A percentile compares a stretch with the other conserved stretches of the same genome.
phyloP scores from a whole-genome alignment of 2,329 filamentous ascomycete genomes.

The Cordyceps cicadae region DNA sequence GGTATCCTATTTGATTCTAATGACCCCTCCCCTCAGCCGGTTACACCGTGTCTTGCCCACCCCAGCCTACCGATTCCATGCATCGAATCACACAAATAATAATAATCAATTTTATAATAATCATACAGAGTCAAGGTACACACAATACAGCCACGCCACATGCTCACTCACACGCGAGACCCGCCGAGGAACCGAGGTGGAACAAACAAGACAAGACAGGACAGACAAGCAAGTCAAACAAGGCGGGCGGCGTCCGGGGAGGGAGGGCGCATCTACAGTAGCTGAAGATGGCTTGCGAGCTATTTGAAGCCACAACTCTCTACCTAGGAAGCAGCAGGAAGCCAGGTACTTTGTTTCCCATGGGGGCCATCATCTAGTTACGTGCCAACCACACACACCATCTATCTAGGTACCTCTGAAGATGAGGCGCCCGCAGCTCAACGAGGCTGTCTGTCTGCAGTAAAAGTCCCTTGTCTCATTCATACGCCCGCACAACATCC shows the following conservation, averaged over 20 bases:
- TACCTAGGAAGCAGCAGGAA: no score
- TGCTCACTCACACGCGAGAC: background rate
- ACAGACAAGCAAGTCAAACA: no score
- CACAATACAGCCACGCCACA: no score
- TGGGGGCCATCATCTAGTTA: no score
- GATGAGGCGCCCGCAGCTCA: background rate
- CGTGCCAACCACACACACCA: no score
- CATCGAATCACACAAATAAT: background rate
- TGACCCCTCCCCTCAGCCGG: background rate
- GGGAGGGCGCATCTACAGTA: background rate
- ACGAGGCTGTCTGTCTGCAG: no score
- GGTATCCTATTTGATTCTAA: background rate
- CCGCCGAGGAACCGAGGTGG: background rate
- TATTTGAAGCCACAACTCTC: background rate
- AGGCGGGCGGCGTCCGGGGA: background rate
- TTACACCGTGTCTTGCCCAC: background rate
- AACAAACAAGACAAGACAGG: background rate
- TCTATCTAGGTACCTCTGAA: no score
- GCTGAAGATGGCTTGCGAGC: background rate
- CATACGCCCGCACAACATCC: background rate
- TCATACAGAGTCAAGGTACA: no score
- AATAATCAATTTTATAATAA: no score
- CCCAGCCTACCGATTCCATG: background rate
- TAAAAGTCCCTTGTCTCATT: background rate
- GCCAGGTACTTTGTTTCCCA: background rate